Evolutionary conservation across 2,329 filamentous ascomycete species (phyloP).

Genomic region (Ceratocystis cubensis): DNA sequence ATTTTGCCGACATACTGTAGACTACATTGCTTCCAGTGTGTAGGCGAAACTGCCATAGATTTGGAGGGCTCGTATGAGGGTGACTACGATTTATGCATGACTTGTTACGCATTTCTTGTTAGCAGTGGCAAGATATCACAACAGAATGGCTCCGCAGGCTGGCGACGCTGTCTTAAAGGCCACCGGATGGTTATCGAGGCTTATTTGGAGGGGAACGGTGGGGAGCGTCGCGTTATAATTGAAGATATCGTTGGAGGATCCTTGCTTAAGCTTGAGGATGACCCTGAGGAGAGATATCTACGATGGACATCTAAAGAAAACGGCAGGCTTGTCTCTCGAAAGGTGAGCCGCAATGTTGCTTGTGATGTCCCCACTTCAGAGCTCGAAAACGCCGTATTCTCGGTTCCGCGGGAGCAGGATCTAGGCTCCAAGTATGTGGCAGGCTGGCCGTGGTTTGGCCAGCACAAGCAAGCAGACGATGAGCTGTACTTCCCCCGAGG

Average conservation of each 20-base stretch:
- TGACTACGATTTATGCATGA: slow-evolving; percentile 76
- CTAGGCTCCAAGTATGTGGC: slow-evolving; percentile 40
- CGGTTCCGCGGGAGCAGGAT: slow-evolving; percentile 12
- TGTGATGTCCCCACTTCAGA: slow-evolving; percentile 26
- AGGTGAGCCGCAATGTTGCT: slow-evolving; percentile 34
- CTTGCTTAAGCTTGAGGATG: slow-evolving; percentile 38
- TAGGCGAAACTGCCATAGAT: slow-evolving; percentile 33
- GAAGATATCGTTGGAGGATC: slow-evolving; percentile 67
- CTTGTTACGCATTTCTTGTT: slow-evolving; percentile 62
- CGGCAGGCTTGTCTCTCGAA: slow-evolving; percentile 8
- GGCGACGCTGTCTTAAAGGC: slow-evolving; percentile 66
- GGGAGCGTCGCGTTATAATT: slow-evolving; percentile 54
- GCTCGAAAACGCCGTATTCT: background rate
- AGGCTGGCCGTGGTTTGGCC: slow-evolving; percentile 67
- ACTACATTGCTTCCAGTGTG: slow-evolving; percentile 71
- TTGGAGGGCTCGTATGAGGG: slow-evolving; percentile 39
- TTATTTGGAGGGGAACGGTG: slow-evolving; percentile 56
- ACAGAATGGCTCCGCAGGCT: slow-evolving; percentile 68
- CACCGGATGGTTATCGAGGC: slow-evolving; percentile 76
- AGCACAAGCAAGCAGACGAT: slow-evolving; percentile 42
- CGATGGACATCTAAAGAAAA: slow-evolving; percentile 14
- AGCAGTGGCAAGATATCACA: slow-evolving; percentile 50
- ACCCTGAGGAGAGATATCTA: background rate
- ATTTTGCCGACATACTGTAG: slow-evolving; percentile 59
- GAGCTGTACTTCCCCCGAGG: slow-evolving; percentile 75